A percentile compares a stretch with the other conserved stretches of the same genome.
Evolutionary conservation across 805 yeast genomes (phyloP).

Genomic region (Torulaspora microellipsoides): DNA sequence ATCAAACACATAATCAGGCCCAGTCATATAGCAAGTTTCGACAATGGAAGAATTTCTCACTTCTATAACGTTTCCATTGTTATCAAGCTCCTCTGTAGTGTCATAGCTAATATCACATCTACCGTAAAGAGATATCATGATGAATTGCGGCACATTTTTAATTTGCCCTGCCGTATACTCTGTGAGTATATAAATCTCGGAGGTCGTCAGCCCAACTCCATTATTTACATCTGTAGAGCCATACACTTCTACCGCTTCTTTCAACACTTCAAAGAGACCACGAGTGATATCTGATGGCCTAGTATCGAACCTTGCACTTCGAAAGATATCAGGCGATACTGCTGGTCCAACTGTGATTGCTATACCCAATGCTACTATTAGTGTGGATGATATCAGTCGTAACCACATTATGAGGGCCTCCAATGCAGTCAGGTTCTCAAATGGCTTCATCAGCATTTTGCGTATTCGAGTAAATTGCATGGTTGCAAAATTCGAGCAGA

Average conservation of each 20-base stretch:
- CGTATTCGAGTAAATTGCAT: constrained; percentile 12
- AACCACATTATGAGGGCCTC: constrained; percentile 22
- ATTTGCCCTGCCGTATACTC: constrained; percentile 27
- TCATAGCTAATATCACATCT: constrained; percentile 22
- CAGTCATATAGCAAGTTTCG: constrained; percentile 15
- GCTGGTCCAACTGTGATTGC: constrained; percentile 23
- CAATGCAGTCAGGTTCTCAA: constrained; percentile 23
- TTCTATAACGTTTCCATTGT: constrained; percentile 6
- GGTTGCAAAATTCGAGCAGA: not conserved
- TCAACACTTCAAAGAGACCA: constrained; percentile 26
- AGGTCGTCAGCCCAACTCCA: constrained; percentile 31
- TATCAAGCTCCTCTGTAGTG: constrained; percentile 5
- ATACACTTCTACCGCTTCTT: constrained; percentile 22
- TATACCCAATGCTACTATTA: constrained; percentile 19
- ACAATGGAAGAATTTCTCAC: constrained; percentile 15
- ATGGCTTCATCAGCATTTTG: constrained; percentile 13
- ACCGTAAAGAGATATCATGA: constrained; percentile 25
- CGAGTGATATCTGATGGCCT: constrained; percentile 21
- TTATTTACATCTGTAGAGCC: constrained; percentile 26
- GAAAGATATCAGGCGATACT: constrained; percentile 17
- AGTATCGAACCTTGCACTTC: constrained; percentile 25
- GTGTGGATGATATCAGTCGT: constrained; percentile 20
- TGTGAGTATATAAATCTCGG: constrained; percentile 28
- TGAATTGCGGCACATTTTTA: constrained; percentile 25
- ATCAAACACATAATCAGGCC: constrained; percentile 24